phyloP scores from a whole-genome alignment of 805 yeast genomes.

The Novakomyces olei region DNA sequence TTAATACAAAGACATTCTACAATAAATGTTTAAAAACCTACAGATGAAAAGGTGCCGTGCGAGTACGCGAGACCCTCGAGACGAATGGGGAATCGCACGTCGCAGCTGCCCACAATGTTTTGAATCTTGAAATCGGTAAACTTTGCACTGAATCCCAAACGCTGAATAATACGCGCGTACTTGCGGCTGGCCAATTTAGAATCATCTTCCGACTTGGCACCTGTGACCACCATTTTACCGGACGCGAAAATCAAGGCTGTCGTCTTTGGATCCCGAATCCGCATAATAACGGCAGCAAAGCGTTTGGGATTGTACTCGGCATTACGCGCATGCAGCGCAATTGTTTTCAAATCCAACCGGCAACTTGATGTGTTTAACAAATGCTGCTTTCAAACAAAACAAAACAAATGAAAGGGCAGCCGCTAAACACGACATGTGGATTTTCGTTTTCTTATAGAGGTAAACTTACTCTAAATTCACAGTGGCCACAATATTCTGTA shows the following conservation, averaged over 20 bases:
- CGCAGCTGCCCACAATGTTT: slow-evolving; percentile 96
- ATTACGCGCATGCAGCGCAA: slow-evolving; percentile 94
- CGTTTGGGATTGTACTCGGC: slow-evolving; percentile 98
- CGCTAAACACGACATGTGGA: no score
- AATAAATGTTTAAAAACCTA: not conserved
- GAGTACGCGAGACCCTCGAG: slow-evolving; percentile 92
- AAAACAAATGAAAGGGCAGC: slow-evolving; percentile 1
- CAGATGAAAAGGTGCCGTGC: slow-evolving; percentile 92
- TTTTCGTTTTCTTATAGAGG: no score
- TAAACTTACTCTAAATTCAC: slow-evolving; percentile 60
- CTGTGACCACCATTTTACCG: slow-evolving; percentile 98
- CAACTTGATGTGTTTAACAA: slow-evolving; percentile 21
- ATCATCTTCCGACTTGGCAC: slow-evolving; percentile 97
- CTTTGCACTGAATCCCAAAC: slow-evolving; percentile 91
- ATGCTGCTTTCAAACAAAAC: not conserved
- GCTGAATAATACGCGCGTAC: slow-evolving; percentile 93
- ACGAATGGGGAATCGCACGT: slow-evolving; percentile 92
- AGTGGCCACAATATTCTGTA: slow-evolving; percentile 84
- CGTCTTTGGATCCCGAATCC: slow-evolving; percentile 96
- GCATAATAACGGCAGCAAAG: slow-evolving; percentile 98
- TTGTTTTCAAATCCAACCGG: slow-evolving; percentile 84
- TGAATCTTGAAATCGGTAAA: slow-evolving; percentile 96
- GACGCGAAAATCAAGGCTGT: slow-evolving; percentile 95
- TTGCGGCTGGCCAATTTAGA: slow-evolving; percentile 95
- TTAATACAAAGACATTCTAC: not conserved